Base-by-base conservation (phyloP, 2,329 filamentous ascomycete genomes). In the Exophiala lecanii-corni region DNA sequence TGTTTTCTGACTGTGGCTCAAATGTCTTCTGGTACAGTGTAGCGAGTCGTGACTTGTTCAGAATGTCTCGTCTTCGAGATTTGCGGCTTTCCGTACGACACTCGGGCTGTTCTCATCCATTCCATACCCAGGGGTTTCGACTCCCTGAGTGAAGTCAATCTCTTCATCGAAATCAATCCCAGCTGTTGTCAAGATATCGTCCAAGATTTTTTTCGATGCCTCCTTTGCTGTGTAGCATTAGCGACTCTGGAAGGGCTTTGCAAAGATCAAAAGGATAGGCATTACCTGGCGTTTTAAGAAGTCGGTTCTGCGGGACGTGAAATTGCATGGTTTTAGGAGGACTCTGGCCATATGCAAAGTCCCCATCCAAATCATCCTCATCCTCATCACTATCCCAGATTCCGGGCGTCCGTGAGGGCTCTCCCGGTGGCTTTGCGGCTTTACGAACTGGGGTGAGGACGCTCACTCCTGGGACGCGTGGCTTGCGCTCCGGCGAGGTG, bases 311-410 rank as follows among this genome's bases (percentile, higher is more conserved):
- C 16, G 70, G 70, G 39, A 73, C 64, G 59, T 73, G 70, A 47
- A 73, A 73, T 39, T 73, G 70, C 68, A 73, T 73, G 9, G 70
- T 73, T 72, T 97, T 97, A 0, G 92, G 92, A 19, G 92, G 92
- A 58, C 87, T 95, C 65, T 89, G 83, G 4, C 82, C 86, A 36
- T 77, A 64, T 16, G 67, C 62, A 5, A 76, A 76, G 17, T 73
- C 74, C 32, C 73, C 67, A 12, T 70, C 67, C 28, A 78, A 78
- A 36, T 82, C 78, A 26, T 69, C 68, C 36, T 84, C 83, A 26
- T 69, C 68, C 36, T 84, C 83, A 43, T 89, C 83, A 56, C 81
- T 85, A 40, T 89, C 83, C 82, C 88, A 92, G 13, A 67, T 53
- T 17, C 38, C 71, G 65, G 63, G 73, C 71, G 55, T 66, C 68